phyloP scores from a whole-genome alignment of 345 rosid genomes.

The Dimocarpus longan region DNA sequence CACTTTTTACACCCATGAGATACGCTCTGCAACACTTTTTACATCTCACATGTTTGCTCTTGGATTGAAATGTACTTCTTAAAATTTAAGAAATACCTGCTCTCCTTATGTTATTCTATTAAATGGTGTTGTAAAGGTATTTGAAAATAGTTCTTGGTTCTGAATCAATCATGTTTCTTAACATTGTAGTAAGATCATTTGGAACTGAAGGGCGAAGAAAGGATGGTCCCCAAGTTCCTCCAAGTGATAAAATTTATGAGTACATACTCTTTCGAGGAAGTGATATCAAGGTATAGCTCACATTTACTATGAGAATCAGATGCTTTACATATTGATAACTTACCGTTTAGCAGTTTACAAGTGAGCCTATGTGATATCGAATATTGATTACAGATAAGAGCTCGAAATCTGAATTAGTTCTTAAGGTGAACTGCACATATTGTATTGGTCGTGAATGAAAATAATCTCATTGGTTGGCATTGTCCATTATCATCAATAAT shows the following conservation, averaged over 20 bases:
- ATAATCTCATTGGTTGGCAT: background rate
- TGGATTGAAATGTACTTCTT: background rate
- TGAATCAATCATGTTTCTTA: conserved; percentile 16
- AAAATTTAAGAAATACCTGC: background rate
- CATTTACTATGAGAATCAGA: too few relatives aligned
- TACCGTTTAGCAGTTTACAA: background rate
- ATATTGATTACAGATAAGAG: background rate
- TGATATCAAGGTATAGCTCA: conserved; percentile 56
- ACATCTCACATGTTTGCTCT: conserved; percentile 10
- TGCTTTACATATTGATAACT: too few relatives aligned
- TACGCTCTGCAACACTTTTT: too few relatives aligned
- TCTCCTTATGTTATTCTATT: background rate
- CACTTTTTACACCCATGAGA: background rate
- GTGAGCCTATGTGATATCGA: background rate
- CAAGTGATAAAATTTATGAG: conserved; percentile 65
- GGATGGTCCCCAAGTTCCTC: conserved; percentile 64
- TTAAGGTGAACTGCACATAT: background rate
- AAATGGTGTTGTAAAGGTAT: background rate
- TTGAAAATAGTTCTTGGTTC: background rate
- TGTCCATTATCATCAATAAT: background rate
- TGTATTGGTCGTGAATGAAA: conserved; percentile 4
- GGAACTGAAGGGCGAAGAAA: conserved; percentile 80
- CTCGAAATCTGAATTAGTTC: background rate
- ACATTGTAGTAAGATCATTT: conserved; percentile 61
- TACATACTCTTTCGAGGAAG: conserved; percentile 71